phyloP scores from a whole-genome alignment of 1,284 basidiomycete genomes.

The Cryptococcus sp. region DNA sequence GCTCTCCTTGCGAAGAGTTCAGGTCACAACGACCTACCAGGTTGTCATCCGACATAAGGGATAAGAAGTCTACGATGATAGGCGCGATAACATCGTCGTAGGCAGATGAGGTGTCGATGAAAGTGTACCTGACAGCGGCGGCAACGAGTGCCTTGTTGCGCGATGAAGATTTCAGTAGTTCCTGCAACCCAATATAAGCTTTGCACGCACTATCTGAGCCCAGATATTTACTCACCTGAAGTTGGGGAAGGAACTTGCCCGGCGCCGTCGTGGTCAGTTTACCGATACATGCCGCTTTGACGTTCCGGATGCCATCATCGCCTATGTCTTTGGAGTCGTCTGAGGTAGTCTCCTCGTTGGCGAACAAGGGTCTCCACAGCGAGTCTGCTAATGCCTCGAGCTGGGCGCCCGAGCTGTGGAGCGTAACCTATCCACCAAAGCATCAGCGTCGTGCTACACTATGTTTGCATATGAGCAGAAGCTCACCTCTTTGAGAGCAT shows the following conservation, averaged over 20 bases:
- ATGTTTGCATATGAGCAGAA: not conserved
- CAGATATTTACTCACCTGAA: slow-evolving; percentile 65
- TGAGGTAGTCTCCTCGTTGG: slow-evolving; percentile 60
- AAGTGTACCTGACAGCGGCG: slow-evolving; percentile 91
- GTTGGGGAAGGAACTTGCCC: slow-evolving; percentile 80
- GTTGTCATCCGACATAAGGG: slow-evolving; percentile 79
- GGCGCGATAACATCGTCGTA: slow-evolving; percentile 88
- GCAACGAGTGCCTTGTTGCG: slow-evolving; percentile 81
- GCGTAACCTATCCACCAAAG: slow-evolving; percentile 67
- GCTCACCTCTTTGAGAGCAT: slow-evolving; percentile 85
- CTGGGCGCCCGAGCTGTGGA: slow-evolving; percentile 79
- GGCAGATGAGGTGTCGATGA: slow-evolving; percentile 77
- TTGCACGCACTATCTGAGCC: too few relatives aligned
- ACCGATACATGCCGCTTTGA: slow-evolving; percentile 94
- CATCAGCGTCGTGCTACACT: not conserved
- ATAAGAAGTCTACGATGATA: slow-evolving; percentile 84
- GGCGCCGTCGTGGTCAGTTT: slow-evolving; percentile 91
- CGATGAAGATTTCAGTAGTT: slow-evolving; percentile 56
- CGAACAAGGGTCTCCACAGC: slow-evolving; percentile 88
- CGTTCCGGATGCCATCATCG: slow-evolving; percentile 89
- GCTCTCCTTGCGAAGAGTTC: too few relatives aligned
- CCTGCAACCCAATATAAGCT: slow-evolving; percentile 27
- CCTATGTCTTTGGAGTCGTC: slow-evolving; percentile 56
- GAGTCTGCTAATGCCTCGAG: slow-evolving; percentile 80
- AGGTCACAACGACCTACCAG: slow-evolving; percentile 60